These are phyloP conservation scores for Exophiala mesophila DNA, from an alignment of 2,329 filamentous ascomycete species.

Conservation along the genomic window DNA sequence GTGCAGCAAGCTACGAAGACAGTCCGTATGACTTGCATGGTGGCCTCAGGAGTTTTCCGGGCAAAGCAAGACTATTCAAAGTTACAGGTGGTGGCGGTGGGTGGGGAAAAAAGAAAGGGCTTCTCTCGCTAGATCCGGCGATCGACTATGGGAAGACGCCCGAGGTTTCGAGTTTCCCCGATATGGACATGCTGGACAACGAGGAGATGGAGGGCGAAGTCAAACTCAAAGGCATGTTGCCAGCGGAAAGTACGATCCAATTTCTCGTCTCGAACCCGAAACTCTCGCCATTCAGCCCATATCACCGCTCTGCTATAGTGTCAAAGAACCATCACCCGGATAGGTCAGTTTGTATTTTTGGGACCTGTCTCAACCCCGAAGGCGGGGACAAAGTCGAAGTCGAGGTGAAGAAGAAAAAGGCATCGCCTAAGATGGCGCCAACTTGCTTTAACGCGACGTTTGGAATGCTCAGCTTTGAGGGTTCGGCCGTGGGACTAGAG, in stretches of 20 bases:
- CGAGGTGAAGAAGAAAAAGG: too few species aligned
- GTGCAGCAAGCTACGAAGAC: neutral
- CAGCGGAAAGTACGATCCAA: conserved; percentile 13
- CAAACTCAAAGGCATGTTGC: conserved; percentile 10
- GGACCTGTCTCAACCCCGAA: neutral
- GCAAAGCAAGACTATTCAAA: conserved; percentile 13
- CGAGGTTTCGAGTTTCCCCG: conserved; percentile 9
- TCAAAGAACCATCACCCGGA: too few species aligned
- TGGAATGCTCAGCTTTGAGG: conserved; percentile 18
- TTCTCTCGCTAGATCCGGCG: conserved; percentile 25
- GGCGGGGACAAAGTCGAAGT: too few species aligned
- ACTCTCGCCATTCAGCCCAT: too few species aligned
- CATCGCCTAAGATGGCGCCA: too few species aligned
- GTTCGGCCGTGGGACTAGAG: conserved; percentile 1
- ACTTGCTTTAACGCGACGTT: too few species aligned
- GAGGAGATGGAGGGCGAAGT: neutral
- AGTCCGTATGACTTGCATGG: neutral
- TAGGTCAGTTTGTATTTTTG: neutral
- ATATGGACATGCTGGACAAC: conserved; percentile 4
- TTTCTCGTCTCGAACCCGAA: conserved; percentile 10
- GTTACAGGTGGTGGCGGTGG: conserved; percentile 28
- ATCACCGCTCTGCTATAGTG: too few species aligned
- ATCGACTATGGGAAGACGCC: conserved; percentile 8
- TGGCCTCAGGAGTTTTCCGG: neutral
- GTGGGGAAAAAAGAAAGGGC: conserved; percentile 26